These are phyloP conservation scores for Penicillium nordicum DNA, from an alignment of 2,329 filamentous ascomycete species.

Conservation along the genomic window DNA sequence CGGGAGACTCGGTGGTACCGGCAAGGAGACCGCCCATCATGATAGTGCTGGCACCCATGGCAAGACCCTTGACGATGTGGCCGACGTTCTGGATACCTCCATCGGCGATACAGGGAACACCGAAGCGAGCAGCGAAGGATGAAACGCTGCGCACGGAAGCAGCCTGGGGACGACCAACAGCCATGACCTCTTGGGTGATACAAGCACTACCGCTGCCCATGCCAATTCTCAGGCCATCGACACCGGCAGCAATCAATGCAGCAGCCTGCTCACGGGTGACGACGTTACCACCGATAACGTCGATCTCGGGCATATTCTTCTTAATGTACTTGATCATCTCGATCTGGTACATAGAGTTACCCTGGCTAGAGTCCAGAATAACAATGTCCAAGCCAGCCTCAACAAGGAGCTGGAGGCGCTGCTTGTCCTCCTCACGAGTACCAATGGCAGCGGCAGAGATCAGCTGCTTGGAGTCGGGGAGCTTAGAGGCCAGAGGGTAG, in stretches of 20 bases:
- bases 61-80: slow-evolving; percentile 97
- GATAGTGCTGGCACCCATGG: slow-evolving; percentile 88
- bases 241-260: slow-evolving; percentile 83
- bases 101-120: slow-evolving; percentile 96
- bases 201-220: slow-evolving; percentile 98
- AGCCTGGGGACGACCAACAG: slow-evolving; percentile 92
- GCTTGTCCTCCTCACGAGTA: slow-evolving; percentile 89
- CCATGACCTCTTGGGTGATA: slow-evolving; percentile 99
- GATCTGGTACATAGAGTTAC: slow-evolving; percentile 97
- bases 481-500: slow-evolving; percentile 94
- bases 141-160: slow-evolving; percentile 88
- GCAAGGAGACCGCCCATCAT: slow-evolving; percentile 99
- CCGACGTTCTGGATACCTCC: slow-evolving; percentile 98
- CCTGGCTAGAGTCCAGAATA: slow-evolving; percentile 92
- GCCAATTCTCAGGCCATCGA: slow-evolving; percentile 93
- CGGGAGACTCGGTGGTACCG: slow-evolving; percentile 94
- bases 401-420: slow-evolving; percentile 78
- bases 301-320: slow-evolving; percentile 74
- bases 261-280: slow-evolving; percentile 97
- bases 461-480: slow-evolving; percentile 94
- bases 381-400: slow-evolving; percentile 95
- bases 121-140: slow-evolving; percentile 84
- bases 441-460: slow-evolving; percentile 94
- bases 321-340: slow-evolving; percentile 98
- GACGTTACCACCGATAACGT: slow-evolving; percentile 98